Evolutionary conservation across 1,284 basidiomycete species (phyloP).

Genomic region (Hypsizygus ulmarius): DNA sequence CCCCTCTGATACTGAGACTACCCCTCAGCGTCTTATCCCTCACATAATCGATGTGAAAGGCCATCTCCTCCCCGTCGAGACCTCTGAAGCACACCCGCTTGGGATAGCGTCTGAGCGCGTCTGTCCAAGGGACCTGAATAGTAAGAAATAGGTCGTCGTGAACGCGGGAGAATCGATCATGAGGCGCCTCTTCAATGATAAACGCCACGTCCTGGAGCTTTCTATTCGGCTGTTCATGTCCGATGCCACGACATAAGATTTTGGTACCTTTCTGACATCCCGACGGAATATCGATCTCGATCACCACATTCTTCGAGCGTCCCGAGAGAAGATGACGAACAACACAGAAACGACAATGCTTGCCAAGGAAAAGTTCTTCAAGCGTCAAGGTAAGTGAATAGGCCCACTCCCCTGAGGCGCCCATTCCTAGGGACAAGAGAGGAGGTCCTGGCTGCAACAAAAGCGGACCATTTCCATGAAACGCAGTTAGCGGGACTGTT

Average conservation of each 20-base stretch:
- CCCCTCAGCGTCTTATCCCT: constrained; percentile 66
- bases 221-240: constrained; percentile 73
- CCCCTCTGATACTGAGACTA: constrained; percentile 58
- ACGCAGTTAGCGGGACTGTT: constrained; percentile 7
- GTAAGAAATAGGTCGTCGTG: constrained; percentile 73
- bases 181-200: constrained; percentile 72
- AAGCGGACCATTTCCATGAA: constrained; percentile 19
- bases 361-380: constrained; percentile 84
- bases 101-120: constrained; percentile 46
- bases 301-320: constrained; percentile 66
- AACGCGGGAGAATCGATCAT: constrained; percentile 66
- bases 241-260: constrained; percentile 72
- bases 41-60: constrained; percentile 61
- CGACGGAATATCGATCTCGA: constrained; percentile 75
- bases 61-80: constrained; percentile 67
- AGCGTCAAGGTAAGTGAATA: constrained; percentile 76
- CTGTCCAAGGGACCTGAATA: constrained; percentile 68
- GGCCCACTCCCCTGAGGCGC: constrained; percentile 43
- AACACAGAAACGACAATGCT: constrained; percentile 78
- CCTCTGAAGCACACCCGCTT: constrained; percentile 58
- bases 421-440: constrained; percentile 30
- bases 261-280: constrained; percentile 73
- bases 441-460: constrained; percentile 23
- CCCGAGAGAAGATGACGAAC: constrained; percentile 65
- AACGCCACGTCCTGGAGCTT: constrained; percentile 77